Percentiles rank a stretch among this genome's conserved stretches.
Conservation (phyloP, 768 basidiomycete species). For the Tremella mesenterica region DNA sequence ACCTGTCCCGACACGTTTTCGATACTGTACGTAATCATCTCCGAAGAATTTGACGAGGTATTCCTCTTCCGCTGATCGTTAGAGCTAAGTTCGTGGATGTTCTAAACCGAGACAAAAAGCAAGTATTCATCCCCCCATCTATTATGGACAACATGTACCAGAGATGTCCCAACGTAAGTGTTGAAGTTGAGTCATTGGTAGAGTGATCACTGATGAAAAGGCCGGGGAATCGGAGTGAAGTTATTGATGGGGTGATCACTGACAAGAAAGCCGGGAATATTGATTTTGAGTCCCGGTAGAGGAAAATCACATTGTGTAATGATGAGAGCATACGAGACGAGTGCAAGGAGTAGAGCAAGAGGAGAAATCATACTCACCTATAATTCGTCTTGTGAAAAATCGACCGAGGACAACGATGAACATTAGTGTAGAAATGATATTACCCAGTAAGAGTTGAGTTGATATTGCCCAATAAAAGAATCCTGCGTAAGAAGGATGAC, state of each 20-base stretch:
- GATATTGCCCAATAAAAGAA: constrained; percentile 98
- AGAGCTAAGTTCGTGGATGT: too few relatives aligned
- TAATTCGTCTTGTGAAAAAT: constrained; percentile 76
- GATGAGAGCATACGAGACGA: too few relatives aligned
- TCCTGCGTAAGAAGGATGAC: constrained; percentile 93
- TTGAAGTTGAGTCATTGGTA: too few relatives aligned
- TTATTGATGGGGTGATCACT: too few relatives aligned
- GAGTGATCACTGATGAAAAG: too few relatives aligned
- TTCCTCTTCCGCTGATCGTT: constrained; percentile 64
- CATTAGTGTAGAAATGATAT: constrained; percentile 61
- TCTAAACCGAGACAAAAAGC: too few relatives aligned
- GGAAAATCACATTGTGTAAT: too few relatives aligned
- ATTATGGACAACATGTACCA: neutral
- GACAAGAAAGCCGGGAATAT: too few relatives aligned
- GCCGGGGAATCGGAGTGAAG: too few relatives aligned
- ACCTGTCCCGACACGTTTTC: constrained; percentile 66
- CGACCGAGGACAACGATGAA: constrained; percentile 66
- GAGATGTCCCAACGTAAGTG: neutral
- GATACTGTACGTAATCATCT: constrained; percentile 69
- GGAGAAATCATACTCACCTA: constrained; percentile 51
- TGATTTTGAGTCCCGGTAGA: too few relatives aligned
- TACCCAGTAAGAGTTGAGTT: constrained; percentile 84
- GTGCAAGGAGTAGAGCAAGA: neutral
- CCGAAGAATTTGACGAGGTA: constrained; percentile 82
- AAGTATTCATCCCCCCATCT: too few relatives aligned